These are phyloP conservation scores for Phyllosticta paracitricarpa DNA, from an alignment of 2,329 filamentous ascomycete genomes.

Conservation along the genomic window DNA sequence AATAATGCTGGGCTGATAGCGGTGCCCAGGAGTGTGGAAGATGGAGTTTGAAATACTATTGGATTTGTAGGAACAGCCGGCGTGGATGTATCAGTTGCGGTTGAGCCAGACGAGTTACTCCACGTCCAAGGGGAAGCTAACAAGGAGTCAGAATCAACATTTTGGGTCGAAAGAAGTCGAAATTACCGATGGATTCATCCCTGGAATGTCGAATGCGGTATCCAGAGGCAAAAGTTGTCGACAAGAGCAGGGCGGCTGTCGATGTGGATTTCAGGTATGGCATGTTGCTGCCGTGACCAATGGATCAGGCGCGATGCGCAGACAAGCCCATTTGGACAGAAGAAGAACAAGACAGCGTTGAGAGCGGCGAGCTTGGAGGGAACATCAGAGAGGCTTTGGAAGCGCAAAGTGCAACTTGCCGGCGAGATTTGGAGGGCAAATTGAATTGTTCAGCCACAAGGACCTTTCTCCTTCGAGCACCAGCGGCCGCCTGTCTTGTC, in stretches of 20 bases:
- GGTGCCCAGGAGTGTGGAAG: background rate
- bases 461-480: background rate
- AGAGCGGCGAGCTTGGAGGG: background rate
- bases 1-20: background rate
- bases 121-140: background rate
- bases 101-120: background rate
- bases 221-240: background rate
- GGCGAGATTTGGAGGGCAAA: background rate
- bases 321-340: background rate
- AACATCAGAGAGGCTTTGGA: background rate
- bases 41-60: background rate
- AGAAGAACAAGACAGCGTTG: background rate
- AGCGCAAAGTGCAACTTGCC: background rate
- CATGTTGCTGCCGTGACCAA: background rate
- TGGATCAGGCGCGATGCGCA: background rate
- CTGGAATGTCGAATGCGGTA: conserved; percentile 1
- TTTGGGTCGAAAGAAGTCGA: background rate
- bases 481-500: background rate
- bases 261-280: background rate
- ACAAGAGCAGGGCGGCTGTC: background rate
- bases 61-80: background rate
- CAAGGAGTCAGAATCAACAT: background rate
- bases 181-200: background rate
- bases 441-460: background rate
- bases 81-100: background rate